These are phyloP conservation scores for Pythium brachiatum DNA, from an alignment of 352 stramenopile genomes.

Conservation along the genomic window DNA sequence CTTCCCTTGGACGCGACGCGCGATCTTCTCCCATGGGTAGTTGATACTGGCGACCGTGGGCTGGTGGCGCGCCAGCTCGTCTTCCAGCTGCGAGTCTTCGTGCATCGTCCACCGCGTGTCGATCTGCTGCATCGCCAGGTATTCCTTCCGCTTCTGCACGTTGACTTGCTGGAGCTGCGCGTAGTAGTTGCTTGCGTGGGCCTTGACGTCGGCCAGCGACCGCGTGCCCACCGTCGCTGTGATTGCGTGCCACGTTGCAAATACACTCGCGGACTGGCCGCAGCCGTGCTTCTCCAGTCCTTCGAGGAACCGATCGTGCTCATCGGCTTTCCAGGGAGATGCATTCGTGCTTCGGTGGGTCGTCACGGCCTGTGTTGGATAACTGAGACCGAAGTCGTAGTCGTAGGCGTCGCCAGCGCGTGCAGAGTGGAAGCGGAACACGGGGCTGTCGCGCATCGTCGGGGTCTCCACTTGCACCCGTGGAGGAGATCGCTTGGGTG, in stretches of 20 bases:
- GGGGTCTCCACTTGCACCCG: not conserved
- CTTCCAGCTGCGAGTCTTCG: conserved; percentile 67
- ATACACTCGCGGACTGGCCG: conserved; percentile 36
- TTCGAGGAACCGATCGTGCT: conserved; percentile 68
- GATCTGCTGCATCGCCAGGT: conserved; percentile 49
- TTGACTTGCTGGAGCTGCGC: conserved; percentile 34
- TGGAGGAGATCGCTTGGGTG: conserved; percentile 9
- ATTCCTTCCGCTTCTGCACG: conserved; percentile 40
- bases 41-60: conserved; percentile 21
- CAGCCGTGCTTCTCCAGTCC: conserved; percentile 64
- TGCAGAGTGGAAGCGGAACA: conserved; percentile 15
- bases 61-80: conserved; percentile 46
- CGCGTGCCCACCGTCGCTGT: conserved; percentile 51
- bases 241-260: conserved; percentile 58
- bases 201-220: conserved; percentile 28
- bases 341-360: not conserved
- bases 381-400: not conserved
- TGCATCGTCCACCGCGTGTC: conserved; percentile 58
- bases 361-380: not conserved
- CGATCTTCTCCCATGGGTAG: conserved; percentile 65
- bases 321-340: conserved; percentile 45
- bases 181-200: conserved; percentile 36
- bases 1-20: conserved; percentile 49
- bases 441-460: conserved; percentile 16
- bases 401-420: not conserved